phyloP scores from a whole-genome alignment of 2,329 filamentous ascomycete species.

The Ilyonectria mors-panacis region DNA sequence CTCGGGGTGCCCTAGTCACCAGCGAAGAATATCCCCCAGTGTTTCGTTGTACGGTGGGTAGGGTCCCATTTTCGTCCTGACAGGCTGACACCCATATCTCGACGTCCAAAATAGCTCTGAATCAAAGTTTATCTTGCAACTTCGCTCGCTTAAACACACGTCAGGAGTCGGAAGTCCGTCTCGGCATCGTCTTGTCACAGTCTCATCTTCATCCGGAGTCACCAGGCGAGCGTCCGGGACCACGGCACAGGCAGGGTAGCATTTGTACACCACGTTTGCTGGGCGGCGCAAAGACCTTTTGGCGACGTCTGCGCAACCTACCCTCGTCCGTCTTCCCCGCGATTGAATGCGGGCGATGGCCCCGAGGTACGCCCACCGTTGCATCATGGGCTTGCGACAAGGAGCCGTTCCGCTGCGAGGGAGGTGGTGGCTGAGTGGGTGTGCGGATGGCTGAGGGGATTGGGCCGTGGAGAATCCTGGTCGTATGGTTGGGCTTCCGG shows the following conservation, averaged over 20 bases:
- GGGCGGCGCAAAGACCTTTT: slow-evolving; percentile 8
- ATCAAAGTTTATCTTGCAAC: not conserved
- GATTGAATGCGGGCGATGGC: slow-evolving; percentile 19
- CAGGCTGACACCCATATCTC: not conserved
- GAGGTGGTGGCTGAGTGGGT: slow-evolving; percentile 8
- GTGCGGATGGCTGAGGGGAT: slow-evolving; percentile 20
- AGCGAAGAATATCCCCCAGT: not conserved
- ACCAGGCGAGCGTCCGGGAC: slow-evolving; percentile 4
- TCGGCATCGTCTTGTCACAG: not conserved
- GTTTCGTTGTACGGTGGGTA: not conserved
- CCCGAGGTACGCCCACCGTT: not conserved
- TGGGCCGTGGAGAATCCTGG: slow-evolving; percentile 14
- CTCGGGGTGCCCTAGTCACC: not conserved
- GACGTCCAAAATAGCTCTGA: not conserved
- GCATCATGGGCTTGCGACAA: slow-evolving; percentile 10
- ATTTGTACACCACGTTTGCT: not conserved
- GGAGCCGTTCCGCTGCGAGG: slow-evolving; percentile 13
- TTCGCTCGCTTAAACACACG: not conserved
- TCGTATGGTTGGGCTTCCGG: slow-evolving; percentile 10
- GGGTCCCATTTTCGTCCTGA: not conserved
- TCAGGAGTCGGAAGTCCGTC: not conserved
- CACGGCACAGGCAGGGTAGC: slow-evolving; percentile 5
- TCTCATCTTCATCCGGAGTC: not conserved
- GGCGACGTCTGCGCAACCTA: slow-evolving; percentile 6
- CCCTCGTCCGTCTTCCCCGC: slow-evolving; percentile 13